Conservation (phyloP, 345 rosid species). For the Gossypium anomalum region DNA sequence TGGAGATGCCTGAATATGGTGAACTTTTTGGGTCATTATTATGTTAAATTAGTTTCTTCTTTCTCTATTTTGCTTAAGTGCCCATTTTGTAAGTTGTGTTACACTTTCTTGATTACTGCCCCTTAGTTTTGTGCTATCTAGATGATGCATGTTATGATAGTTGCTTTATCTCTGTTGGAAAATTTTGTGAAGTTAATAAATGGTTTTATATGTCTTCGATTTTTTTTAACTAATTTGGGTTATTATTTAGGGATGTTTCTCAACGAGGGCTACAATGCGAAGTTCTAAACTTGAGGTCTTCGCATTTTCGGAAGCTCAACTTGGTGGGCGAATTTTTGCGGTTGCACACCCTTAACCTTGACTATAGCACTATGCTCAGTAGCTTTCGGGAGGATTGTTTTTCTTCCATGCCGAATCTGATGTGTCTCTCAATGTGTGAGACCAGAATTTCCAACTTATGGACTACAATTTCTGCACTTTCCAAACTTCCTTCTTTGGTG, state of each 20-base stretch:
- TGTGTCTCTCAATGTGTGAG: constrained; percentile 73
- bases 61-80: background rate
- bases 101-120: background rate
- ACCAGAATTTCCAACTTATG: constrained; percentile 79
- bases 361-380: constrained; percentile 51
- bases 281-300: constrained; percentile 62
- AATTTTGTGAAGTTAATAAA: constrained; percentile 3
- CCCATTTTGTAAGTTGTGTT: background rate
- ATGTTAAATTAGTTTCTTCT: background rate
- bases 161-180: background rate
- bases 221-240: constrained; percentile 16
- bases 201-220: background rate
- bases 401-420: constrained; percentile 73
- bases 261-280: constrained; percentile 64
- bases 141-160: background rate
- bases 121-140: background rate
- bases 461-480: constrained; percentile 74
- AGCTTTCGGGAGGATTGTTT: constrained; percentile 83
- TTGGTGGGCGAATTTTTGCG: constrained; percentile 66
- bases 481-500: constrained; percentile 59
- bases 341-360: constrained; percentile 67
- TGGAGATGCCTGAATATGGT: background rate
- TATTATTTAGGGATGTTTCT: constrained; percentile 58
- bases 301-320: constrained; percentile 65
- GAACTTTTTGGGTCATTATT: background rate